Evolutionary conservation across 2,329 filamentous ascomycete species (phyloP).

Genomic region (Penicillium sp.): DNA sequence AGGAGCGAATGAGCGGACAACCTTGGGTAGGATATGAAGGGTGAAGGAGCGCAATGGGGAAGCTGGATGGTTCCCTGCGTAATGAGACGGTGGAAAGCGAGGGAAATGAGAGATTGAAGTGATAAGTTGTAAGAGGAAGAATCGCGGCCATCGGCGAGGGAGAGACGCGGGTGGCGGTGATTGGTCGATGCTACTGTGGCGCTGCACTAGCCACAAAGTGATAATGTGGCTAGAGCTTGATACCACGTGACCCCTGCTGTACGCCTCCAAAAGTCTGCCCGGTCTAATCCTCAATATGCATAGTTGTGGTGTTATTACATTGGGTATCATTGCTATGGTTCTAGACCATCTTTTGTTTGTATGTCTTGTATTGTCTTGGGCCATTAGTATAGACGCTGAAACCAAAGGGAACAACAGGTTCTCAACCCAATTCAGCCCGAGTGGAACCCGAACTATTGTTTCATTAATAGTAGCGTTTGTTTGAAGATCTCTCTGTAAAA

Average conservation of each 20-base stretch:
- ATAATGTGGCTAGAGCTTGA: constrained; percentile 1
- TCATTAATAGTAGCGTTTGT: constrained; percentile 15
- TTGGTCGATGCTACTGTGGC: constrained; percentile 15
- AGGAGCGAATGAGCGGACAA: constrained; percentile 8
- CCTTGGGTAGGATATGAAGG: constrained; percentile 7
- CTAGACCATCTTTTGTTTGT: background rate
- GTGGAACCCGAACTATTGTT: constrained; percentile 24
- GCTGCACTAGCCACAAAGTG: background rate
- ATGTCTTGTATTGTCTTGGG: too few relatives aligned
- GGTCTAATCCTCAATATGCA: constrained; percentile 8
- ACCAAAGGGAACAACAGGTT: background rate
- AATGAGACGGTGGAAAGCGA: constrained; percentile 5
- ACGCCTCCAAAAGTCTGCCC: background rate
- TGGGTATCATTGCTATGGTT: background rate
- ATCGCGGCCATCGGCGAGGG: constrained; percentile 22
- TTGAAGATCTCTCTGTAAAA: constrained; percentile 4
- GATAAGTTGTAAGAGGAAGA: constrained; percentile 18
- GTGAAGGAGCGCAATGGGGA: constrained; percentile 6
- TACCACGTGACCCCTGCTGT: constrained; percentile 7
- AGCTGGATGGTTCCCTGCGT: constrained; percentile 12
- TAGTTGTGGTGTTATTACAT: background rate
- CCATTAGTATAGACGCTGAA: background rate
- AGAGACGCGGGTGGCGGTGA: constrained; percentile 23
- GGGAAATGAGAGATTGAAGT: constrained; percentile 13
- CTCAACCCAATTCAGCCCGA: constrained; percentile 11